Conservation (phyloP, 306 rosid species). For the Cucumis hystrix region DNA sequence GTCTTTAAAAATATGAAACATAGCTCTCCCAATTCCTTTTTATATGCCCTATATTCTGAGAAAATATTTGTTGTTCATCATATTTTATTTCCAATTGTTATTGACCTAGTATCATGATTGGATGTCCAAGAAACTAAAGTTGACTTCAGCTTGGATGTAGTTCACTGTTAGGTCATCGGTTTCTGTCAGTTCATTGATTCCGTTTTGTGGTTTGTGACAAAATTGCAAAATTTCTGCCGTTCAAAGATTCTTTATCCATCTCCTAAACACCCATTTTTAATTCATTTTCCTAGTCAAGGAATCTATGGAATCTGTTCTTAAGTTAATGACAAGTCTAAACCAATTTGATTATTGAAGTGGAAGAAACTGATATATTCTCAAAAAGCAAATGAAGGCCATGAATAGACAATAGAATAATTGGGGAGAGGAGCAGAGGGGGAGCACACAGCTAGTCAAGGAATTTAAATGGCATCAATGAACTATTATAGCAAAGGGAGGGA, state of each 20-base stretch:
- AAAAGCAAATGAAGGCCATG: neutral
- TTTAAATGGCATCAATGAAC: neutral
- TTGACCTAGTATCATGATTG: neutral
- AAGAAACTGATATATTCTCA: neutral
- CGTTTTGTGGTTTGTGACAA: neutral
- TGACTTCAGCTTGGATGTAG: slow-evolving; percentile 6
- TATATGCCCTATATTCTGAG: neutral
- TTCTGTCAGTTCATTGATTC: neutral
- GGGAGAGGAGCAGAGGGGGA: neutral
- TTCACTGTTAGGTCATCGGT: neutral
- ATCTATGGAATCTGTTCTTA: neutral
- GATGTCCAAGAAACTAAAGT: neutral
- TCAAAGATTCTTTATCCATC: neutral
- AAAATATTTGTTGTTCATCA: neutral
- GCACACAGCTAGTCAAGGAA: neutral
- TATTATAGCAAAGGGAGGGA: neutral
- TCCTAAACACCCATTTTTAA: neutral
- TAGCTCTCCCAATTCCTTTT: neutral
- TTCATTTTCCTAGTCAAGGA: neutral
- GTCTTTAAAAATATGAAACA: neutral
- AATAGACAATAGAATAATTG: neutral
- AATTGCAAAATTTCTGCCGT: neutral
- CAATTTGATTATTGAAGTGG: neutral
- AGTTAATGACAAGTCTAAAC: neutral
- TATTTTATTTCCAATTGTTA: neutral